Evolutionary conservation across 805 yeast genomes (phyloP), one percentile per base, ranked within the genome.

Genomic region (Saccharomycopsis sp.): DNA sequence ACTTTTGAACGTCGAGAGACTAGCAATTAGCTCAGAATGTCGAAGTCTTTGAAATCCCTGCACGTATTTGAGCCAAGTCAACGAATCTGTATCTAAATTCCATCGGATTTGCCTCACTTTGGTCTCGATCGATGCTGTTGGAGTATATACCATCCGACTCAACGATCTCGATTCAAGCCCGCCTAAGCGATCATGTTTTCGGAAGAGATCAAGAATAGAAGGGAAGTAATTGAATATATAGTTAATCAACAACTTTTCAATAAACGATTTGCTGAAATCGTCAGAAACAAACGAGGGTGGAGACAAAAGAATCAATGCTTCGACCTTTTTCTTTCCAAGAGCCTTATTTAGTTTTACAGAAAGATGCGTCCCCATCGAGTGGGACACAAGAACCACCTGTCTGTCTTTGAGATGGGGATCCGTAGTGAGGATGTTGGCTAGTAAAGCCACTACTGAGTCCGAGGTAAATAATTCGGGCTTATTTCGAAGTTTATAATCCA

Each of bases 321-420:
- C 79, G 1, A 76, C 77, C 38, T 69, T 72, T 14, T 63, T 60
- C 7, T 56, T 42, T 12, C 41, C 50, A 29, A 73, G 69, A 54
- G 61, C 65, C 38, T 68, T 66, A 2, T 75, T 78, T 24, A 81
- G 69, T 60, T 80, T 81, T 8, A 80, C 70, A 2, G 80, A 70
- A 29, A 86, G 67, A 59, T 78, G 81, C 3, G 88, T 77, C 2
- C 93, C 96, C 84, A 85, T 83, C 1, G 92, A 86, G 71, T 86
- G 94, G 17, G 90, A 92, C 3, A 86, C 69, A 24, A 86, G 64
- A 1, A 82, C 72, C 19, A 80, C 38, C 15, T 64, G 62, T 34
- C 68, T 60, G 25, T 64, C 54, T 2, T 50, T 41, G 23, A 59
- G 17, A 2, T 23, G 62, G 62, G 14, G 65, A 54, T 63, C 68